Percentiles rank a stretch among this genome's conserved stretches.
Evolutionary conservation across 495 filamentous ascomycete genomes (phyloP).

Genomic region (Trichocladium uniseriatum): DNA sequence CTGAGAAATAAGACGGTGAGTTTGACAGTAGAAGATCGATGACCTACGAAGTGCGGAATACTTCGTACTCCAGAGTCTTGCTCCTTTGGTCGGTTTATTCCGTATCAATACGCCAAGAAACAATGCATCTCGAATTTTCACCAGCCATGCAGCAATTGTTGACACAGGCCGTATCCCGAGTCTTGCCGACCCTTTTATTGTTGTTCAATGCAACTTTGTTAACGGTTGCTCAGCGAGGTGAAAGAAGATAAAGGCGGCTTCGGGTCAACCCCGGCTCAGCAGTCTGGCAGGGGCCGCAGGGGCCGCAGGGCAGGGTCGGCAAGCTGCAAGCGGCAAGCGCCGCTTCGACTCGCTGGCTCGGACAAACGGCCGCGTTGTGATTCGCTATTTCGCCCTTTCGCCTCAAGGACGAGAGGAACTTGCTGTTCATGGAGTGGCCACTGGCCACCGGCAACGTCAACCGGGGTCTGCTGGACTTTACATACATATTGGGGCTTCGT

Average conservation of each 20-base stretch:
- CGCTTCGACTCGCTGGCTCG: background rate
- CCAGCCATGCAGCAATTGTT: too few species aligned
- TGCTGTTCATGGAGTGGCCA: background rate
- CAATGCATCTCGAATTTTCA: too few species aligned
- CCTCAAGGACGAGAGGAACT: background rate
- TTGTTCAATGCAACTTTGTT: background rate
- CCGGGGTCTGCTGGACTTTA: background rate
- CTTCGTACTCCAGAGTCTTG: too few species aligned
- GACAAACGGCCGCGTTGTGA: conserved; percentile 13
- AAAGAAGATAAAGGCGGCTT: background rate
- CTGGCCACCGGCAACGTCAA: background rate
- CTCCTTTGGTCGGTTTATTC: too few species aligned
- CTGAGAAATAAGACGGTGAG: too few species aligned
- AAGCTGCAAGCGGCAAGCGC: background rate
- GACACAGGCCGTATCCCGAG: background rate
- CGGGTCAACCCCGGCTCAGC: background rate
- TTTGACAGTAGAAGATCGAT: too few species aligned
- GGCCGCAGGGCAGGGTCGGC: too few species aligned
- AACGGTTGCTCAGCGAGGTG: background rate
- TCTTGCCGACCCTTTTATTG: conserved; percentile 7
- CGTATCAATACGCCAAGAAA: too few species aligned
- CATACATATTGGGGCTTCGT: background rate
- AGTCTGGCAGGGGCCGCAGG: too few species aligned
- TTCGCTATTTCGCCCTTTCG: conserved; percentile 12
- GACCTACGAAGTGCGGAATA: too few species aligned